phyloP scores from a whole-genome alignment of 2,329 filamentous ascomycete genomes.

The Rutstroemia sp. region DNA sequence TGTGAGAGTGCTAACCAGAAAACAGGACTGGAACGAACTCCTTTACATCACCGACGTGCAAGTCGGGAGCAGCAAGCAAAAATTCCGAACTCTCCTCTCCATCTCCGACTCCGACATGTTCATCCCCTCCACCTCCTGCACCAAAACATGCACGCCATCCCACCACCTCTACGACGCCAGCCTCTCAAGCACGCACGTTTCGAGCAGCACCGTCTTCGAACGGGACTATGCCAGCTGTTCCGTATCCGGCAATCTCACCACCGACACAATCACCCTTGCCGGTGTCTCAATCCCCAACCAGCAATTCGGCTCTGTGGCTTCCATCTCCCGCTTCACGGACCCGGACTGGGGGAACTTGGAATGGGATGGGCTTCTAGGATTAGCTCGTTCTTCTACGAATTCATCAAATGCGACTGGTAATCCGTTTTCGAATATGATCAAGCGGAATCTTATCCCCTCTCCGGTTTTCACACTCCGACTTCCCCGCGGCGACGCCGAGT shows the following conservation, averaged over 20 bases:
- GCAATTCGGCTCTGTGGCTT: neutral
- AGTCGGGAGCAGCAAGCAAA: constrained; percentile 11
- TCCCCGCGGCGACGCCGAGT: neutral
- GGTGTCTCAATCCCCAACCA: neutral
- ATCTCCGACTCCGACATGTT: constrained; percentile 6
- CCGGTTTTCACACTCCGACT: constrained; percentile 1
- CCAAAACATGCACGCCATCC: neutral
- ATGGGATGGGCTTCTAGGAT: constrained; percentile 5
- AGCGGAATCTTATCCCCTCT: neutral
- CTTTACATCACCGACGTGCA: constrained; percentile 8
- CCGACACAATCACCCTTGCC: neutral
- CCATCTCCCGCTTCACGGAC: neutral
- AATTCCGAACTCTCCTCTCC: neutral
- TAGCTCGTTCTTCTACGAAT: neutral
- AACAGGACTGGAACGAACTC: constrained; percentile 9
- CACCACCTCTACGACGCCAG: constrained; percentile 1
- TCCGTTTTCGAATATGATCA: neutral
- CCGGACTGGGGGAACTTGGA: constrained; percentile 3
- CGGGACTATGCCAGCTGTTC: constrained; percentile 1
- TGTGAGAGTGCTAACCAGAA: neutral
- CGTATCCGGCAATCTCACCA: neutral
- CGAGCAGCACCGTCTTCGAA: neutral
- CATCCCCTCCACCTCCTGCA: neutral
- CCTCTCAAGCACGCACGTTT: neutral
- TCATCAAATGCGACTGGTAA: neutral